Conservation (phyloP, 1,284 basidiomycete genomes). For the Tilletia indica region DNA sequence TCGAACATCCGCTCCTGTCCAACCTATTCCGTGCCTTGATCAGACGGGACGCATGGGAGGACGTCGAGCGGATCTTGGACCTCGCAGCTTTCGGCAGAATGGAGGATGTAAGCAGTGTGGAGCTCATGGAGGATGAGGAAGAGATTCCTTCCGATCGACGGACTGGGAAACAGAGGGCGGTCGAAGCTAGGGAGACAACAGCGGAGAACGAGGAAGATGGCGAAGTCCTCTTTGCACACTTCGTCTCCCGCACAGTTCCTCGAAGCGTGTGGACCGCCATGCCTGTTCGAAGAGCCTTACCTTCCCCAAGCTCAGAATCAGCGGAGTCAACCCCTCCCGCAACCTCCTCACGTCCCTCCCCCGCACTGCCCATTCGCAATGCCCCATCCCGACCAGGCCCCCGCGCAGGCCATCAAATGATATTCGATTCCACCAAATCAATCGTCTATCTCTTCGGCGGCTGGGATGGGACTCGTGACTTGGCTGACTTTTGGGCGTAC, state of each 20-base stretch:
- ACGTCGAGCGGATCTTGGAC: constrained; percentile 60
- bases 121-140: constrained; percentile 9
- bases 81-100: background rate
- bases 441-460: constrained; percentile 76
- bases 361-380: background rate
- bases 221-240: constrained; percentile 42
- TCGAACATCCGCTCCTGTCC: constrained; percentile 71
- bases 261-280: constrained; percentile 38
- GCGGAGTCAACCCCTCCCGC: background rate
- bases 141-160: constrained; percentile 12
- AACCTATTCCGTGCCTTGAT: constrained; percentile 68
- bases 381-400: constrained; percentile 30
- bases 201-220: constrained; percentile 33
- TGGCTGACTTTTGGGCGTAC: constrained; percentile 80
- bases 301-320: background rate
- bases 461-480: constrained; percentile 67
- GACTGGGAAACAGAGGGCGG: background rate
- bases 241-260: constrained; percentile 38
- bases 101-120: background rate
- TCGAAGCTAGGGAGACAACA: constrained; percentile 23
- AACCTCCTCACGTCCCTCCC: background rate
- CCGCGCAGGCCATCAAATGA: constrained; percentile 78
- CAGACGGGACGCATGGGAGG: constrained; percentile 67
- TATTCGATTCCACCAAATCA: constrained; percentile 67
- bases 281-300: constrained; percentile 1